Base-by-base conservation (phyloP, 2,329 filamentous ascomycete species). In the Diaporthe vexans region DNA sequence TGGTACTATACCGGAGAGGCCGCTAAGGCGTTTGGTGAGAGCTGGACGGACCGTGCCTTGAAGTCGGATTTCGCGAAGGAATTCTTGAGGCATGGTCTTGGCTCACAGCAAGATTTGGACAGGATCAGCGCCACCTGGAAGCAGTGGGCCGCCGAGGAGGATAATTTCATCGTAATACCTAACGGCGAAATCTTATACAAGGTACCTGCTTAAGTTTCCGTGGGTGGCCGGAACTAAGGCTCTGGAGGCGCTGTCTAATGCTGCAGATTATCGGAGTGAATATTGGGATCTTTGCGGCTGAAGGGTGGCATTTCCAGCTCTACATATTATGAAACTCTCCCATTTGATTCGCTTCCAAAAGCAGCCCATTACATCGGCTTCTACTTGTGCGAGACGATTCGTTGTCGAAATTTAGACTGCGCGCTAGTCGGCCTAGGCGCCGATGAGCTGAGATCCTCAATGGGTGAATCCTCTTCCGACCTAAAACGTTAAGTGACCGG, bases 171-270 rank as follows among this genome's bases (percentile, higher is more conserved):
- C 11, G 63, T 71, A 1, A 73, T 75, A 43, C 71, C 74, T 9
- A 73, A 73, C 13, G 74, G 74, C 0, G 74, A 75, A 33, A 73
- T 75, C 1, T 15, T 75, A n/a, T 75, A 73, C 46, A 73, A 24
- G 37, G 61, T 74, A 4, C 73, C 73, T n/a, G 70, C 33, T 4
- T 40, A 40, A 26, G 11, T 10, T 21, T 56, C 15, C 15, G 33
- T 10, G 8, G 3, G 21, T 21, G 9, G 1, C 1, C 1, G 17
- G 8, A 51, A 51, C 8, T 11, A 13, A n/a, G 8, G 4, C 2
- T 1, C 11, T 24, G 46, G 19, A 24, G 46, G 8, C 9, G 19
- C 21, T 11, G 21, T 10, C 19, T 9, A 21, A 48, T 21, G 4
- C 43, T 40, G 37, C 37, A 40, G 2, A 19, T 46, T 8, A 46